A percentile compares a stretch with the other conserved stretches of the same genome.
Evolutionary conservation across 352 stramenopile species (phyloP).

Genomic region (Pythium brachiatum): DNA sequence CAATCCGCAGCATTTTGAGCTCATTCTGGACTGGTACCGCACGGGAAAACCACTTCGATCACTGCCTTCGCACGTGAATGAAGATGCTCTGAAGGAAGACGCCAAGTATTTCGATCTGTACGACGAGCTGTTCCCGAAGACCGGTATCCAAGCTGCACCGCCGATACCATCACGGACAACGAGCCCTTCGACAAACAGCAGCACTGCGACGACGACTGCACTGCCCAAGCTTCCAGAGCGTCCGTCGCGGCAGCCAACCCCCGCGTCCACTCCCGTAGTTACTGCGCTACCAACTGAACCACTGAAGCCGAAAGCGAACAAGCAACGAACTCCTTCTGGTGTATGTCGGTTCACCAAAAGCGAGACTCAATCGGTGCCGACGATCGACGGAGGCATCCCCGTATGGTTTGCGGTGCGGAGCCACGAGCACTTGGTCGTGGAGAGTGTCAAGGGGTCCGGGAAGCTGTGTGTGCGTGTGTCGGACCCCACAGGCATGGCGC

Average conservation of each 20-base stretch:
- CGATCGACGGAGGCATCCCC: neutral
- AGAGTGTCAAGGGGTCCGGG: conserved; percentile 46
- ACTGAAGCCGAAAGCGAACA: neutral
- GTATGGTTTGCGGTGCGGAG: conserved; percentile 33
- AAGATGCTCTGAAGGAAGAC: conserved; percentile 50
- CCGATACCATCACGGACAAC: neutral
- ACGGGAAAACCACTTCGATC: conserved; percentile 39
- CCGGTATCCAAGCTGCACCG: neutral
- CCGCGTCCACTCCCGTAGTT: neutral
- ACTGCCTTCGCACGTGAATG: conserved; percentile 38
- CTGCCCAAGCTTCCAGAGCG: conserved; percentile 14
- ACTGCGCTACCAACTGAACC: neutral
- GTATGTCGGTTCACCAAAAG: conserved; percentile 37
- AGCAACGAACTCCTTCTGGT: neutral
- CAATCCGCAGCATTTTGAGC: conserved; percentile 66
- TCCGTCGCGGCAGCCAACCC: neutral
- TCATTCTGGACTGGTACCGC: conserved; percentile 77
- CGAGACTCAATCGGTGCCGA: conserved; percentile 29
- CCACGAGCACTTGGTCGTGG: conserved; percentile 58
- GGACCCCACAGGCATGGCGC: conserved; percentile 45
- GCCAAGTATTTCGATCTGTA: conserved; percentile 68
- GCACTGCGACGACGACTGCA: neutral
- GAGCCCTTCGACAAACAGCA: neutral
- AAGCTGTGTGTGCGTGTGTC: conserved; percentile 64
- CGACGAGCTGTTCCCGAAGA: conserved; percentile 46